Evolutionary conservation across 805 yeast species (phyloP), one percentile per base, ranked within the genome.

Genomic region (Yarrowia sp.): DNA sequence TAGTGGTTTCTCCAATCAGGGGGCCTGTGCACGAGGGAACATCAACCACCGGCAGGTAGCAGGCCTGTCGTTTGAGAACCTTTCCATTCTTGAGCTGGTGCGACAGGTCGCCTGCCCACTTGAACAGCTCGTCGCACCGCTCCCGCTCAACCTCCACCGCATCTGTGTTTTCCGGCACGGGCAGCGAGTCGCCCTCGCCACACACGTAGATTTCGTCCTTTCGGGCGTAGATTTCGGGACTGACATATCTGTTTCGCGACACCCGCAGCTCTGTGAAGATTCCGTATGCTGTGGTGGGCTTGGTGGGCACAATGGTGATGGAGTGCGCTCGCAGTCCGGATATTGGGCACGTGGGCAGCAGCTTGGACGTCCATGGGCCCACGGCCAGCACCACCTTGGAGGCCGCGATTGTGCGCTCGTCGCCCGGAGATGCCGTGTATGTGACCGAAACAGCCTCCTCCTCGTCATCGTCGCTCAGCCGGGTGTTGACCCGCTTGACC

Each of bases 321-420:
- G 97, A 91, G 79, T 95, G 98, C 1, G 98, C 98, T 72, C 98
- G 84, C 70, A 94, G 81, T 6, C 98, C 98, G 2, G 94, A 88
- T 13, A 94, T 92, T 36, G 98, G 99, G 76, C 98, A 93, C 72
- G 90, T 92, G 2, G 97, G 96, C 69, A 94, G 79, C 50, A 94
- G 85, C 74, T 88, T 89, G 1, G 97, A 89, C 2, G 98, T 92
- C 99, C 99, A 94, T 13, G 99, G 99, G 0, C 99, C 99, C 72
- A 91, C 90, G 0, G 96, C 82, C 73, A 95, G 81, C 12, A 94
- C 87, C n/a, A 92, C 87, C 72, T 90, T 87, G 74, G 90, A 91
- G 67, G 91, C 95, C 14, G 73, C 75, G 14, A 92, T 79, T 12
- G 70, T 64, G 36, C 44, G 43, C 15, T 63, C 58, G 50, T 61